Evolutionary conservation across 176 grass and related monocot species (phyloP), one percentile per base, ranked within the genome.

Genomic region (Puya raimondii): DNA sequence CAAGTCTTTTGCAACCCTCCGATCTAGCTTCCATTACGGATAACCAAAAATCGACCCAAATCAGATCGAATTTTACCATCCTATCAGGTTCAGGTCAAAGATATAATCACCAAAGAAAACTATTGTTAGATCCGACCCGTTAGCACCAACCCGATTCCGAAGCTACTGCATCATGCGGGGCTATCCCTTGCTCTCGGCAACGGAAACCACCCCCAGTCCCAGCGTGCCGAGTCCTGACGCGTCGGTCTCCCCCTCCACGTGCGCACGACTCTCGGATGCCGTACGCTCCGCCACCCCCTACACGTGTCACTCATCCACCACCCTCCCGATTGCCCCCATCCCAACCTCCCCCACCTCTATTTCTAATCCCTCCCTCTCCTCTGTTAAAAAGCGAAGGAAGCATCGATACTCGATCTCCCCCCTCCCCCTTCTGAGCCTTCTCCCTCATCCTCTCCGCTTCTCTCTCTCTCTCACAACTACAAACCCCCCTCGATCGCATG

Each of bases 181-280:
- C 5, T 23, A 2, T 23, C 8, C 21, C 16, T 61, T 9, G 56
- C n/a, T 1, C 15, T 8, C 5, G 56, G 56, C 5, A 9, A 1
- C 1, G 11, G 14, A 12, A 56, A 56, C 53, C 14, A 12, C 14
- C n/a, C 53, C 12, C 11, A 11, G 14, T 6, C 53, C 53, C 11
- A 1, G 14, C 6, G 33, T 42, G 33, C 33, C 0, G 33, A 42
- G 33, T 7, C 33, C 33, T 42, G 33, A 79, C 70, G 76, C 76
- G 76, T 79, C 76, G 66, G 57, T 72, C 77, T 59, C 53, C 77
- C 69, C 77, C 29, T 5, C 29, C 33, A 80, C 77, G 77, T 73
- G 69, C 56, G 69, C 69, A 23, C 33, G 21, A 29, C 69, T 21
- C 77, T 73, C 9, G 11, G 69, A 23, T 26, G 8, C 15, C 77